These are phyloP conservation scores for Populus hybrid DNA, from an alignment of 441 rosid species.

Conservation along the genomic window DNA sequence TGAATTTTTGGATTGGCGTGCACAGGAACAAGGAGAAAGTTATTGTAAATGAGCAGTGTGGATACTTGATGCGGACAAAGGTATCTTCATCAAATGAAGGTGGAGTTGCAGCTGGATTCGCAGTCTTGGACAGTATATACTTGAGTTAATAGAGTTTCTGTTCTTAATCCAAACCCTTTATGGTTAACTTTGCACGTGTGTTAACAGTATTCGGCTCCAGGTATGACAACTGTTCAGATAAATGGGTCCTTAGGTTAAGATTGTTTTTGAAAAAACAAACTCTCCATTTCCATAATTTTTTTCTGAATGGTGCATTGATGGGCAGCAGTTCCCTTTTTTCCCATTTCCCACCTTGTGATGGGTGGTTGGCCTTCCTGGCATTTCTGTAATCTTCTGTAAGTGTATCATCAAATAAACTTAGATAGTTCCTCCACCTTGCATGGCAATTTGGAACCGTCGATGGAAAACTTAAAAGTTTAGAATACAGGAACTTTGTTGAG, in stretches of 20 bases:
- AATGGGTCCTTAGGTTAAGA: not conserved
- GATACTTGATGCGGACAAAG: constrained; percentile 91
- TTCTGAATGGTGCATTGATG: not conserved
- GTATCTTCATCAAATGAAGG: constrained; percentile 92
- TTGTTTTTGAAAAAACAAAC: not conserved
- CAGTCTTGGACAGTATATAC: constrained; percentile 88
- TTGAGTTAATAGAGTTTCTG: constrained; percentile 44
- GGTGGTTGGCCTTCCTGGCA: not conserved
- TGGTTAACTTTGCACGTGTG: not conserved
- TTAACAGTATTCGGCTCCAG: not conserved
- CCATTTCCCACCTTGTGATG: constrained; percentile 1
- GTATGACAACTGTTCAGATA: not conserved
- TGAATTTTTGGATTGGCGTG: constrained; percentile 16
- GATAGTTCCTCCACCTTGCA: not conserved
- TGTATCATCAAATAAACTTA: not conserved
- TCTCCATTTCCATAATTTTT: not conserved
- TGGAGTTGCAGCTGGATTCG: constrained; percentile 93
- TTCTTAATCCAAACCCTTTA: not conserved
- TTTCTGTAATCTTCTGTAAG: not conserved
- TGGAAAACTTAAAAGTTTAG: not conserved
- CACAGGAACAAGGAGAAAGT: constrained; percentile 84
- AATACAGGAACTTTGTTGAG: not conserved
- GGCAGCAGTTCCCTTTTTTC: not conserved
- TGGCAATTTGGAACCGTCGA: not conserved
- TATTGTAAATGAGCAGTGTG: constrained; percentile 73